These are phyloP conservation scores for Russula ochroleuca DNA, from an alignment of 768 basidiomycete species.

Conservation along the genomic window DNA sequence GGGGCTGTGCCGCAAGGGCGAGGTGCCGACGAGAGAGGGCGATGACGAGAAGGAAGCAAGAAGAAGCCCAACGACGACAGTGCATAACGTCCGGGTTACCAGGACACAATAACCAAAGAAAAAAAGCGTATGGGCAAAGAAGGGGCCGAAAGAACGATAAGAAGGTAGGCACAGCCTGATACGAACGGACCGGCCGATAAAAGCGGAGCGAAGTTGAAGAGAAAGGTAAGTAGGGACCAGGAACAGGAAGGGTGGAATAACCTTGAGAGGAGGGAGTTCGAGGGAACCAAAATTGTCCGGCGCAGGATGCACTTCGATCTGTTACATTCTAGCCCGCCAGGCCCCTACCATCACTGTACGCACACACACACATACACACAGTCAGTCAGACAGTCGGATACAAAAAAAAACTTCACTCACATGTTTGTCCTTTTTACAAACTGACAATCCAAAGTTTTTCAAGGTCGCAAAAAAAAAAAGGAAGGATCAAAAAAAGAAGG, in stretches of 20 bases:
- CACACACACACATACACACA: no score
- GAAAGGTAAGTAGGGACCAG: neutral
- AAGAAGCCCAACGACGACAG: conserved; percentile 3
- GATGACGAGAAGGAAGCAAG: conserved; percentile 9
- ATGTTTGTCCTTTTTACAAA: no score
- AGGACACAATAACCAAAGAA: neutral
- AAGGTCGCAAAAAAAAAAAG: neutral
- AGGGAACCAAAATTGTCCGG: neutral
- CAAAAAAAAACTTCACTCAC: no score
- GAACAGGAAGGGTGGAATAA: neutral
- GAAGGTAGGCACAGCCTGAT: conserved; percentile 18
- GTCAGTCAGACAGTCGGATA: neutral
- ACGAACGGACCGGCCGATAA: conserved; percentile 21
- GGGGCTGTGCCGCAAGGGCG: neutral
- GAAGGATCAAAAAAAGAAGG: neutral
- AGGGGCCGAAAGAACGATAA: neutral
- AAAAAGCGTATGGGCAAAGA: neutral
- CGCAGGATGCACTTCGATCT: neutral
- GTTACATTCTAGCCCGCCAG: conserved; percentile 34
- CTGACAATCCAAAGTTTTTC: no score
- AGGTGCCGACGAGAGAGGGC: conserved; percentile 2
- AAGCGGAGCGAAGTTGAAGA: neutral
- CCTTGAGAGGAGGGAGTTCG: neutral
- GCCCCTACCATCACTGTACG: neutral
- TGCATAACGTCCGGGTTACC: conserved; percentile 1